Evolutionary conservation across 257 asterid species (phyloP).

Genomic region (Ballota nigra): DNA sequence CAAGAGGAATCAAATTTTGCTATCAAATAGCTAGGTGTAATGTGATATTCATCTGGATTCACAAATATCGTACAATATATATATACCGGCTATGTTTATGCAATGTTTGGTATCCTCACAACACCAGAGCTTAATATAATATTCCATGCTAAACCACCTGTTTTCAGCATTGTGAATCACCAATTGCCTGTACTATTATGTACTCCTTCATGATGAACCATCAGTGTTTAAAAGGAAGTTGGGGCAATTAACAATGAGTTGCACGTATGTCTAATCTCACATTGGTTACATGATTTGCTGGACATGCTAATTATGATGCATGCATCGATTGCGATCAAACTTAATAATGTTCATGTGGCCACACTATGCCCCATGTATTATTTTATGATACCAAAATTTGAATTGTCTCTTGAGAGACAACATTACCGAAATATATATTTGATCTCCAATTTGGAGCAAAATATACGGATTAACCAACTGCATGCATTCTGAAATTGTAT

Average conservation of each 20-base stretch:
- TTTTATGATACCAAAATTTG: conserved; percentile 2
- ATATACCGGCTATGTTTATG: neutral
- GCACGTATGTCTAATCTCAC: neutral
- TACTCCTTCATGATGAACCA: neutral
- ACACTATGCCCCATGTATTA: neutral
- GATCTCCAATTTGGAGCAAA: neutral
- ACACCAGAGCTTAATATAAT: neutral
- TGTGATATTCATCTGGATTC: neutral
- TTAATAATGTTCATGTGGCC: neutral
- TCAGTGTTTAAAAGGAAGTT: neutral
- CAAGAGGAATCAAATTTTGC: neutral
- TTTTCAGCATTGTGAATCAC: neutral
- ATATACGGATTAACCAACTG: neutral
- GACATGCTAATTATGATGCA: neutral
- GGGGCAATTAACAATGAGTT: neutral
- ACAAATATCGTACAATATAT: too few relatives aligned
- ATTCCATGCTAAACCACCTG: neutral
- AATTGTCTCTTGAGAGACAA: conserved; percentile 10
- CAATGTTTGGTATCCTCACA: neutral
- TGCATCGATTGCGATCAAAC: neutral
- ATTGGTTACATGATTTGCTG: neutral
- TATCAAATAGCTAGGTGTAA: neutral
- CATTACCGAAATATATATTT: neutral
- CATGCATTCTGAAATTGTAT: neutral
- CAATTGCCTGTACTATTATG: neutral